These are phyloP conservation scores for Aureococcus anophagefferens DNA, from an alignment of 108 stramenopile species.

Conservation along the genomic window DNA sequence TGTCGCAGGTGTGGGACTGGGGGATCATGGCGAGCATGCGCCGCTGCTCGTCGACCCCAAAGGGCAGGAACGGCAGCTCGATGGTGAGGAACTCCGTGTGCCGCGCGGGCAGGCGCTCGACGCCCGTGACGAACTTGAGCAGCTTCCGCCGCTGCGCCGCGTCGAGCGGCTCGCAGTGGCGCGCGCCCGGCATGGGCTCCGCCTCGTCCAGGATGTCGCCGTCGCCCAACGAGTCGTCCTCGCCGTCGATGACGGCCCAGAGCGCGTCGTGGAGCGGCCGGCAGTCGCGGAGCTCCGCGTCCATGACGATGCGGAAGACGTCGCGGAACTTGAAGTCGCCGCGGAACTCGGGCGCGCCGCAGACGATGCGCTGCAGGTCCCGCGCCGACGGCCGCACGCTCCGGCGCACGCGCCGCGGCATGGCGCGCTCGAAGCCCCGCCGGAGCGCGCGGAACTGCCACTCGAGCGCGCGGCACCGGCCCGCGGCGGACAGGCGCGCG, in stretches of 20 bases:
- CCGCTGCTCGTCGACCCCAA: conserved; percentile 12
- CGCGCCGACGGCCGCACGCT: neutral
- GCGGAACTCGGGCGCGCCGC: neutral
- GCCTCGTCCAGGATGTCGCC: neutral
- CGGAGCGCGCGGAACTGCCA: conserved; percentile 16
- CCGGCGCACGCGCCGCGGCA: neutral
- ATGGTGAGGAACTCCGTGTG: conserved; percentile 29
- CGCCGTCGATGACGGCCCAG: conserved; percentile 1
- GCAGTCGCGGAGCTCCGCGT: conserved; percentile 6
- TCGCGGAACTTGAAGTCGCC: conserved; percentile 29
- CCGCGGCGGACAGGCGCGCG: neutral
- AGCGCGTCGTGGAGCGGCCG: conserved; percentile 1
- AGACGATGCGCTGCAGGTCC: conserved; percentile 5
- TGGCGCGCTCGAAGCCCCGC: conserved; percentile 4
- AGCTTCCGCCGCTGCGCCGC: conserved; percentile 13
- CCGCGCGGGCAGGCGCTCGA: conserved; percentile 16
- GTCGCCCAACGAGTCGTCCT: conserved; percentile 1
- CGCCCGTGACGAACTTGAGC: conserved; percentile 31
- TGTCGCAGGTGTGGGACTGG: conserved; percentile 37
- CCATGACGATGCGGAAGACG: conserved; percentile 20
- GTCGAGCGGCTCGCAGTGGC: neutral
- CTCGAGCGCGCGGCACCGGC: neutral
- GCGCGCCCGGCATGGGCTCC: neutral
- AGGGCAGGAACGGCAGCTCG: conserved; percentile 24
- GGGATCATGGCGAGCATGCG: conserved; percentile 26